Conservation (phyloP, 2,329 filamentous ascomycete species). For the Aspergillus sp. region DNA sequence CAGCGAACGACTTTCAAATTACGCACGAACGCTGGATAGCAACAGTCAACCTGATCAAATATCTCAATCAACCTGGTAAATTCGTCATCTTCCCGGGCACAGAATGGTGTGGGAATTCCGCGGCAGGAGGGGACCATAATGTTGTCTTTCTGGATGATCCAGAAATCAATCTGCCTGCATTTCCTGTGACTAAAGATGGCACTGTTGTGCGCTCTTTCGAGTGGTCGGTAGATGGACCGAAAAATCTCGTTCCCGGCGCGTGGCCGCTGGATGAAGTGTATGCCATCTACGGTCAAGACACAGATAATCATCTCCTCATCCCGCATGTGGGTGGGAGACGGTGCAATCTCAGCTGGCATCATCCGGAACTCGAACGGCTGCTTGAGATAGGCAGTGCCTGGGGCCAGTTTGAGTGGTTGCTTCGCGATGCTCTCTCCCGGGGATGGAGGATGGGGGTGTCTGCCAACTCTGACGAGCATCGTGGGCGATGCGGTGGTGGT, state of each 20-base stretch:
- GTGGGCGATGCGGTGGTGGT: slow-evolving; percentile 10
- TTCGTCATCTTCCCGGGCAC: slow-evolving; percentile 10
- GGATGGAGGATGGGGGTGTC: slow-evolving; percentile 10
- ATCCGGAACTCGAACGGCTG: slow-evolving; percentile 6
- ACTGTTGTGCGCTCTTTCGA: slow-evolving; percentile 9
- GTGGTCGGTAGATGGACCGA: slow-evolving; percentile 8
- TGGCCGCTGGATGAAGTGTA: slow-evolving; percentile 11
- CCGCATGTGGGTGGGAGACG: slow-evolving; percentile 9
- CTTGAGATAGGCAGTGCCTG: slow-evolving; percentile 9
- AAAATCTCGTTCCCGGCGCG: slow-evolving; percentile 6
- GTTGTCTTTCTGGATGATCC: slow-evolving; percentile 8
- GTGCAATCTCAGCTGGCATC: slow-evolving; percentile 9
- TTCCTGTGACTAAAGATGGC: slow-evolving; percentile 7
- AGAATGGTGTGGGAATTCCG: slow-evolving; percentile 9
- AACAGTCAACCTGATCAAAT: slow-evolving; percentile 3
- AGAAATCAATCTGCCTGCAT: slow-evolving; percentile 3
- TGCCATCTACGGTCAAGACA: slow-evolving; percentile 3
- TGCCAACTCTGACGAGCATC: slow-evolving; percentile 10
- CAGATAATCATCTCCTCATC: slow-evolving; percentile 6
- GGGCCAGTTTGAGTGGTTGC: slow-evolving; percentile 10
- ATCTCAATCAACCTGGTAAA: slow-evolving; percentile 5
- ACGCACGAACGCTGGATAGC: slow-evolving; percentile 9
- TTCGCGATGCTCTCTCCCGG: slow-evolving; percentile 6
- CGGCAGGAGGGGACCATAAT: slow-evolving; percentile 10
- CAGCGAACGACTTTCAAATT: slow-evolving; percentile 11